Conservation (phyloP, 768 basidiomycete genomes). For the Mycena olivaceomarginata region DNA sequence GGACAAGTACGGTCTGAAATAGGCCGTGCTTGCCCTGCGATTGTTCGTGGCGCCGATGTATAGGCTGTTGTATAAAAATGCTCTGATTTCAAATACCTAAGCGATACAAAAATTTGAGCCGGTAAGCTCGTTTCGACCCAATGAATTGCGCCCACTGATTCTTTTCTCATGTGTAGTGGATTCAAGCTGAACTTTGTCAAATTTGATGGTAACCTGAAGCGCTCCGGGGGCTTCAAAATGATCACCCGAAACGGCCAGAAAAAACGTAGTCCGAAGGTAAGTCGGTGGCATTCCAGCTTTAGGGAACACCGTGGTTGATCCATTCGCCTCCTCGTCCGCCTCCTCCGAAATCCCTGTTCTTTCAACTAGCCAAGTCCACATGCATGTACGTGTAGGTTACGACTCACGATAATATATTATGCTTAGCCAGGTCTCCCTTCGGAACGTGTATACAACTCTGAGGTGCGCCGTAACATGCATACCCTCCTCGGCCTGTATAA, state of each 20-base stretch:
- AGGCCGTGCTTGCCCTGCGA: neutral
- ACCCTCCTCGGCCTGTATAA: neutral
- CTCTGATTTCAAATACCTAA: neutral
- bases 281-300: no score
- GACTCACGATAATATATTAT: no score
- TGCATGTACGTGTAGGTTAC: no score
- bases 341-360: neutral
- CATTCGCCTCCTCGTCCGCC: no score
- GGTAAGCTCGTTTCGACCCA: neutral
- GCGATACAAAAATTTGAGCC: neutral
- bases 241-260: neutral
- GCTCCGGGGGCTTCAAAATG: neutral
- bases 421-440: no score
- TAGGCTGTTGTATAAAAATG: neutral
- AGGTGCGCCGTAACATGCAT: no score
- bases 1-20: constrained; percentile 81
- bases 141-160: neutral
- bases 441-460: no score
- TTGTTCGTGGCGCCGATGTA: no score
- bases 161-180: neutral
- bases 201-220: neutral
- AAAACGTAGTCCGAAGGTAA: neutral
- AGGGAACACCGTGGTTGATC: no score
- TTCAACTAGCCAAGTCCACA: neutral
- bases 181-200: neutral